Conservation (phyloP, 1,284 basidiomycete species). For the Leccinum huronense region DNA sequence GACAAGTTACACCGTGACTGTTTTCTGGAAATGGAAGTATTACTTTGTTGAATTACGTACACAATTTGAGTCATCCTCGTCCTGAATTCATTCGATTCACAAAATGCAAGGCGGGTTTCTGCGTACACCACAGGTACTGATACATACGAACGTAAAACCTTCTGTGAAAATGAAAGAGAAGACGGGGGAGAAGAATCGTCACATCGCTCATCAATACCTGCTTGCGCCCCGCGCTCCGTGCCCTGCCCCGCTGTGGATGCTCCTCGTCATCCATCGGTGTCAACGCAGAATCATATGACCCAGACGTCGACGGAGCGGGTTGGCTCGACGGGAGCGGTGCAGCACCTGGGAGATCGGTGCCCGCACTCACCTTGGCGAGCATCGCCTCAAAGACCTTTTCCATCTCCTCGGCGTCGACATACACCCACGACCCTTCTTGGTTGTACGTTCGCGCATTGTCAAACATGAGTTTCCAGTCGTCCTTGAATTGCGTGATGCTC, state of each 20-base stretch:
- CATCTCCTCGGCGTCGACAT: slow-evolving; percentile 90
- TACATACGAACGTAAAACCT: too few relatives aligned
- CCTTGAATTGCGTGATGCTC: slow-evolving; percentile 68
- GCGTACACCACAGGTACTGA: too few relatives aligned
- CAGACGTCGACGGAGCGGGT: slow-evolving; percentile 42
- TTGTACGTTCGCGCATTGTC: slow-evolving; percentile 91
- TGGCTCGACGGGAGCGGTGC: slow-evolving; percentile 37
- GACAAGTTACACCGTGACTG: too few relatives aligned
- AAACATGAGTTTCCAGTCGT: slow-evolving; percentile 90
- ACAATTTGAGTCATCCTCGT: too few relatives aligned
- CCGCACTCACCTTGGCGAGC: slow-evolving; percentile 56
- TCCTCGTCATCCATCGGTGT: slow-evolving; percentile 79
- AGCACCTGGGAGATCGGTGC: slow-evolving; percentile 72
- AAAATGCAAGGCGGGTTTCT: too few relatives aligned
- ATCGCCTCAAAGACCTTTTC: slow-evolving; percentile 77
- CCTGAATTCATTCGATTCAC: too few relatives aligned
- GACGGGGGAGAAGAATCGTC: too few relatives aligned
- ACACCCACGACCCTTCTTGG: slow-evolving; percentile 88
- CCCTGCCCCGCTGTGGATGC: slow-evolving; percentile 49
- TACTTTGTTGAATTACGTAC: too few relatives aligned
- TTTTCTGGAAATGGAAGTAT: too few relatives aligned
- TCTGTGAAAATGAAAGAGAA: too few relatives aligned
- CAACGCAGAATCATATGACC: slow-evolving; percentile 63
- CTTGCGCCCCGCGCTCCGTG: slow-evolving; percentile 56
- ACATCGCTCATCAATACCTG: slow-evolving; percentile 67